Evolutionary conservation across 352 stramenopile genomes (phyloP), one percentile per base, ranked within the genome.

Genomic region (Pythium phragmitis): DNA sequence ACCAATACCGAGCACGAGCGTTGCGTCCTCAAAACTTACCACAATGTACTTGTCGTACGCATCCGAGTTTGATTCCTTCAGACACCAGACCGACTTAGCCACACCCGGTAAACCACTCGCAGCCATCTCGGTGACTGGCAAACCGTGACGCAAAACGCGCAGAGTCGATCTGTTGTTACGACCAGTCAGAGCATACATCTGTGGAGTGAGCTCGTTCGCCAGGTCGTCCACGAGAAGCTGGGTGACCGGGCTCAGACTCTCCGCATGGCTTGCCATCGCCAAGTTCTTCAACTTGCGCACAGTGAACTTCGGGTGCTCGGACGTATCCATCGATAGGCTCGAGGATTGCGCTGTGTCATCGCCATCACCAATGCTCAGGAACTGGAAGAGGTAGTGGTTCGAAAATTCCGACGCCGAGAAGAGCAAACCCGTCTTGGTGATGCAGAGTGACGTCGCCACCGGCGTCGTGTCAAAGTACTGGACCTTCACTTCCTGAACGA

Each of bases 11-110:
- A 99, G 79, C 14, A 99, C 97, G 28, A 99, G 85, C 17, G 97
- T 99, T 42, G 96, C 96, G 69, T 99, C 98, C 65, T 97, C 95
- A 79, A 99, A 99, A 50, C 92, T 99, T n/a, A 99, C 97, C 14
- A 99, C 94, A 70, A 99, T 99, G 70, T 98, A 99, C 68, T 92
- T 92, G 68, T 92, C 85, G 39, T 82, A 76, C 11, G 70, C 63
- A 59, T 92, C 82, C 16, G 74, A 64, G 50, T 90, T 90, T 8
- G 82, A 92, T 49, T 97, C 89, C 47, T 96, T 92, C 47, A 99
- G 74, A 19, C 96, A 98, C 82, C 96, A 99, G 11, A 99, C 94
- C 1, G 86, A 87, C 64, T 96, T 97, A 14, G 98, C 97, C 37
- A 97, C 85, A 54, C 97, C 97, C 4, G 97, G 97, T 12, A 99